phyloP scores from a whole-genome alignment of 768 basidiomycete species.

The Russula olivacea region DNA sequence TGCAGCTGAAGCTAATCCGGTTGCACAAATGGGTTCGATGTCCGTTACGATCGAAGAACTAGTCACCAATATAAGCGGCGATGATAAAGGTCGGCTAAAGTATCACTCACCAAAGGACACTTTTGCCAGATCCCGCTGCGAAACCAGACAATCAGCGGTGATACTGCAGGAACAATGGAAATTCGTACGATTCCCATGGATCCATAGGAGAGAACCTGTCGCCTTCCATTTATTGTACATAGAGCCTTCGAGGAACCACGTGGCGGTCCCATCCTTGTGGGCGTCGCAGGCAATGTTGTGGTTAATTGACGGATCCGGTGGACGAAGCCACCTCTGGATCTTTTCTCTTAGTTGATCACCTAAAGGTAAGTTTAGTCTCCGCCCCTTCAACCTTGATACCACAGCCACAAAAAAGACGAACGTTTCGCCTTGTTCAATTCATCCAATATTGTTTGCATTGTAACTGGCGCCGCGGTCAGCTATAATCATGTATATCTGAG shows the following conservation, averaged over 20 bases:
- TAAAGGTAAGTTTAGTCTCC: too few relatives aligned
- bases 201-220: background rate
- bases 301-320: background rate
- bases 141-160: background rate
- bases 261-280: background rate
- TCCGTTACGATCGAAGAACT: conserved; percentile 9
- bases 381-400: too few relatives aligned
- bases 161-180: too few relatives aligned
- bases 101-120: background rate
- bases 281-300: background rate
- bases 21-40: background rate
- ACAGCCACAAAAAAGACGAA: background rate
- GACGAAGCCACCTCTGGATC: background rate
- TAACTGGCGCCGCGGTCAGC: background rate
- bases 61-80: background rate
- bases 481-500: background rate
- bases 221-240: background rate
- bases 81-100: background rate
- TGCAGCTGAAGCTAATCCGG: background rate
- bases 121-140: conserved; percentile 10
- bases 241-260: background rate
- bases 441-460: background rate
- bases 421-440: background rate
- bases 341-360: background rate
- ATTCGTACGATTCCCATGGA: conserved; percentile 1